Evolutionary conservation across 768 basidiomycete genomes (phyloP).

Genomic region (Austroboletus eburneus): DNA sequence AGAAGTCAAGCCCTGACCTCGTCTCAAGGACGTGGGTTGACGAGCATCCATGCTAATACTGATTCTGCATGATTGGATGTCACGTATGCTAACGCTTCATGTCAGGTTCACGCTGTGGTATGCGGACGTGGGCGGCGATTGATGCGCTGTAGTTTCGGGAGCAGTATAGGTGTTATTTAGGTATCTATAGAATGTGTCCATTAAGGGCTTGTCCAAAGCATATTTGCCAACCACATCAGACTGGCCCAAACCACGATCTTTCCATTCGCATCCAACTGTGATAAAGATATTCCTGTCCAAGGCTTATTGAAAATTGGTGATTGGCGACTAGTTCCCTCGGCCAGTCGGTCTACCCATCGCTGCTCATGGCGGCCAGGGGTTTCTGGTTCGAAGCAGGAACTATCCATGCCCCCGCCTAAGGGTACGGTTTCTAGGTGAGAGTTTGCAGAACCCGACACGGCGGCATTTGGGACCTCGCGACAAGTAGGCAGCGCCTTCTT

Average conservation of each 20-base stretch:
- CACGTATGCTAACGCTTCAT: conserved; percentile 14
- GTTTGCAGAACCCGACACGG: not conserved
- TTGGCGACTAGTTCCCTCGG: conserved; percentile 28
- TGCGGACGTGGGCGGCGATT: too few relatives aligned
- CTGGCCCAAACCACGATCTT: conserved; percentile 39
- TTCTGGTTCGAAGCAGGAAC: conserved; percentile 28
- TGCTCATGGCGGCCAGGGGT: conserved; percentile 35
- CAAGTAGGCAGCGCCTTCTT: conserved; percentile 23
- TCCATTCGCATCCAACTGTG: conserved; percentile 39
- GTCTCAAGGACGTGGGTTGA: conserved; percentile 72
- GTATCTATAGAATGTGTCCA: not conserved
- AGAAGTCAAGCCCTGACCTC: conserved; percentile 91
- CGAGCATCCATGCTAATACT: conserved; percentile 92
- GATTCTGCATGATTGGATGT: conserved; percentile 29
- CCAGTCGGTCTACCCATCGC: conserved; percentile 51
- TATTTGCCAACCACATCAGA: conserved; percentile 63
- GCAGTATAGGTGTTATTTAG: not conserved
- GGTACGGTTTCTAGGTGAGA: conserved; percentile 9
- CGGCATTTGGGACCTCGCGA: conserved; percentile 6
- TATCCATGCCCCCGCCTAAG: conserved; percentile 3
- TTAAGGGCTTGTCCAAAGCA: conserved; percentile 46
- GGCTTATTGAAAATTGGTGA: conserved; percentile 24
- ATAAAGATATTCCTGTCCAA: conserved; percentile 30
- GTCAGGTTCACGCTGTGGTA: too few relatives aligned
- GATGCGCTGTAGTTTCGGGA: too few relatives aligned